Percentiles rank a stretch among this genome's conserved stretches.
Conservation (phyloP, 75 land plant genomes). For the Selaginella tamariscina region DNA sequence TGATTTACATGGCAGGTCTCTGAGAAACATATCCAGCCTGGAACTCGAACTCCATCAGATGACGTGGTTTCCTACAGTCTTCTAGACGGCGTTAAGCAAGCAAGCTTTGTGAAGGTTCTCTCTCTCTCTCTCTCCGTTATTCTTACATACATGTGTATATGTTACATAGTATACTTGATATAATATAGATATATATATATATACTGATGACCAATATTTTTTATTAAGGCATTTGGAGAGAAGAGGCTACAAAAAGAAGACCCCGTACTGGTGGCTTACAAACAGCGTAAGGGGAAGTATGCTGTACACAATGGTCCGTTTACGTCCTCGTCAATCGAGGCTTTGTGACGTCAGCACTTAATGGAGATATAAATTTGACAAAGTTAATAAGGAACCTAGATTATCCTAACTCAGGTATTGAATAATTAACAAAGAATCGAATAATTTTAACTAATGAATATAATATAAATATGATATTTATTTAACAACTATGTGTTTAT, state of each 20-base stretch:
- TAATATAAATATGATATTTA: too few relatives aligned
- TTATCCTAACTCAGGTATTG: too few relatives aligned
- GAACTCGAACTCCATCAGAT: slow-evolving; percentile 8
- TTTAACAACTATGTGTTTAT: too few relatives aligned
- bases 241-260: slow-evolving; percentile 34
- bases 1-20: slow-evolving; percentile 43
- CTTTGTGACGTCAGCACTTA: slow-evolving; percentile 47
- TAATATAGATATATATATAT: too few relatives aligned
- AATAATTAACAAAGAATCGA: too few relatives aligned
- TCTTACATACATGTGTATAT: too few relatives aligned
- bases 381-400: slow-evolving; percentile 41
- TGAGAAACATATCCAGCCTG: slow-evolving; percentile 30
- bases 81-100: slow-evolving; percentile 53
- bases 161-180: too few relatives aligned
- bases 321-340: slow-evolving; percentile 42
- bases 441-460: too few relatives aligned
- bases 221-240: slow-evolving; percentile 49
- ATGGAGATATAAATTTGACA: slow-evolving; percentile 66
- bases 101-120: slow-evolving; percentile 49
- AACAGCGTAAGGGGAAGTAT: slow-evolving; percentile 64
- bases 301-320: slow-evolving; percentile 36
- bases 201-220: too few relatives aligned
- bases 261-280: slow-evolving; percentile 62
- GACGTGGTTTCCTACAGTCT: slow-evolving; percentile 44
- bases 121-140: too few relatives aligned